These are phyloP conservation scores for Cardamine occulta DNA, from an alignment of 345 rosid genomes.

Conservation along the genomic window DNA sequence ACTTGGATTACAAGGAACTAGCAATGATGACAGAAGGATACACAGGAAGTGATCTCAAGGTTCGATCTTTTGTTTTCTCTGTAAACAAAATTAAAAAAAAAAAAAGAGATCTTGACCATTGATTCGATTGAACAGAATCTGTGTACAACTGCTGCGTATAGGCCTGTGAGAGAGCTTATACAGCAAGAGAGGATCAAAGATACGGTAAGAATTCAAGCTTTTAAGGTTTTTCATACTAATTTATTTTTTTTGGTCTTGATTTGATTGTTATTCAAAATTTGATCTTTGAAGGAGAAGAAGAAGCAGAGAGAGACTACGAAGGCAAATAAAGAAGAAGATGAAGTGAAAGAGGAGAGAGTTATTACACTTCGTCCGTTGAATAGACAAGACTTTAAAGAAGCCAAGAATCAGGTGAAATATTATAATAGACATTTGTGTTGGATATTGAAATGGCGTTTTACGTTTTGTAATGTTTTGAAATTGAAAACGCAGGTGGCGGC, in stretches of 20 bases:
- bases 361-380: conserved; percentile 73
- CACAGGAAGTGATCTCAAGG: conserved; percentile 91
- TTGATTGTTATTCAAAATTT: not conserved
- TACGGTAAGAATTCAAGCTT: conserved; percentile 41
- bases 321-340: conserved; percentile 44
- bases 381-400: conserved; percentile 75
- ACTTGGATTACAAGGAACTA: conserved; percentile 72
- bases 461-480: conserved; percentile 19
- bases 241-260: not conserved
- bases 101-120: conserved; percentile 9
- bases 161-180: conserved; percentile 84
- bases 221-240: not conserved
- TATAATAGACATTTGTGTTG: not conserved
- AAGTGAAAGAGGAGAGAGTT: conserved; percentile 54
- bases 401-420: conserved; percentile 71
- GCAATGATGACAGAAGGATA: conserved; percentile 82
- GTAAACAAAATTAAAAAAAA: not conserved
- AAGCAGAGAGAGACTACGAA: conserved; percentile 50
- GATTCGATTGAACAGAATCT: conserved; percentile 55
- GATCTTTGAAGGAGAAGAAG: conserved; percentile 57
- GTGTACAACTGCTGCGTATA: conserved; percentile 90
- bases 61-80: conserved; percentile 5
- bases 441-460: conserved; percentile 24
- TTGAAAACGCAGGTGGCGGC: conserved; percentile 71
- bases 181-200: conserved; percentile 80